Evolutionary conservation across 1,284 basidiomycete genomes (phyloP).

Genomic region (Omphalotus olearius): DNA sequence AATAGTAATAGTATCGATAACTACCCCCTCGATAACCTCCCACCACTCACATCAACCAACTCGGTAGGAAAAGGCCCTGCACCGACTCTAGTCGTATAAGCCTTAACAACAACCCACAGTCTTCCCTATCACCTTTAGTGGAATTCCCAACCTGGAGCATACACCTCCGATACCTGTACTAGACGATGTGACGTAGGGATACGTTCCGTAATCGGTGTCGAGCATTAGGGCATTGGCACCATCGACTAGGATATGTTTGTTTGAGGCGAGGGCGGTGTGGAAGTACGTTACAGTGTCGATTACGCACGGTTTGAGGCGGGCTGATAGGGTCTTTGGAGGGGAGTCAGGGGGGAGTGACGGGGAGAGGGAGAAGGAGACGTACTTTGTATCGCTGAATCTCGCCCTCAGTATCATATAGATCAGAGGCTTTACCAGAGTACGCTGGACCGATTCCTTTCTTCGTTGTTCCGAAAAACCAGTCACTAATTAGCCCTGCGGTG

Average conservation of each 20-base stretch:
- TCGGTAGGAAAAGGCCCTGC: slow-evolving; percentile 98
- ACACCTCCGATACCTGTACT: slow-evolving; percentile 93
- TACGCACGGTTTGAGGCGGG: slow-evolving; percentile 85
- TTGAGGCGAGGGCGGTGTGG: slow-evolving; percentile 71
- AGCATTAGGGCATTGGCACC: slow-evolving; percentile 99
- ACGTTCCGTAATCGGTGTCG: slow-evolving; percentile 96
- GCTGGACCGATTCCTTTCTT: slow-evolving; percentile 98
- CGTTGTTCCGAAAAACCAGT: slow-evolving; percentile 97
- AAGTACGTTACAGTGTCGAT: slow-evolving; percentile 86
- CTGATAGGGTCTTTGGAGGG: slow-evolving; percentile 86
- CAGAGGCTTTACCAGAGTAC: slow-evolving; percentile 94
- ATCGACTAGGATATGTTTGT: slow-evolving; percentile 88
- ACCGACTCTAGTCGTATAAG: slow-evolving; percentile 96
- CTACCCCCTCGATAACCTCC: too few species aligned
- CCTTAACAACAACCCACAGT: slow-evolving; percentile 94
- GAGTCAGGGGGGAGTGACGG: not conserved
- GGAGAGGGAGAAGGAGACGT: not conserved
- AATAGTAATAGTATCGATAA: too few species aligned
- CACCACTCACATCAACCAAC: slow-evolving; percentile 74
- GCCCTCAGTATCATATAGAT: slow-evolving; percentile 88
- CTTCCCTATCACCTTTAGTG: slow-evolving; percentile 82
- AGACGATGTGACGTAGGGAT: slow-evolving; percentile 95
- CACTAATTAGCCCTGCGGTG: too few species aligned
- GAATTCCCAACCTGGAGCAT: slow-evolving; percentile 93
- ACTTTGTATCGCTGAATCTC: slow-evolving; percentile 93